Percentiles rank a stretch among this genome's conserved stretches.
phyloP scores from a whole-genome alignment of 2,329 filamentous ascomycete genomes.

The Diaporthe ampelina region DNA sequence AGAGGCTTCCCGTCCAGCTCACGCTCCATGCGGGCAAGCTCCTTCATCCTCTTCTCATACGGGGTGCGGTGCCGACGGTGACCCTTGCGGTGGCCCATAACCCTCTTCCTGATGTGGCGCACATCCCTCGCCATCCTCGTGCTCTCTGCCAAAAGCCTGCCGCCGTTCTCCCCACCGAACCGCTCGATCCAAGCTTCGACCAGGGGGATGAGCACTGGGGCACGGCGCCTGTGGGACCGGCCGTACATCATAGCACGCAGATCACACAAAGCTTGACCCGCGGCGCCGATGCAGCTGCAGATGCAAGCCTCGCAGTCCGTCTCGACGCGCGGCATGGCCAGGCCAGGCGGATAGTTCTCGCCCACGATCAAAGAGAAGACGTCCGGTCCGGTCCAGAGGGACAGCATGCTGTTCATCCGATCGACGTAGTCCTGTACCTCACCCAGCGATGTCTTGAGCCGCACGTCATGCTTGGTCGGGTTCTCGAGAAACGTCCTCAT shows the following conservation, averaged over 20 bases:
- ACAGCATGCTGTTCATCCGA: slow-evolving; percentile 42
- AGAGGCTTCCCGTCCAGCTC: slow-evolving; percentile 7
- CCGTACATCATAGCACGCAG: slow-evolving; percentile 60
- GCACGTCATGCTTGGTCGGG: slow-evolving; percentile 39
- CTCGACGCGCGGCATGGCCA: slow-evolving; percentile 48
- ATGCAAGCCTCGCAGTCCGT: slow-evolving; percentile 67
- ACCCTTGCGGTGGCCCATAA: background rate
- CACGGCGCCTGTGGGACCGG: slow-evolving; percentile 48
- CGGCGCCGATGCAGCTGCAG: slow-evolving; percentile 62
- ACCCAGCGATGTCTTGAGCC: slow-evolving; percentile 21
- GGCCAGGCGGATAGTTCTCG: slow-evolving; percentile 35
- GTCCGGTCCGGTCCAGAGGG: slow-evolving; percentile 36
- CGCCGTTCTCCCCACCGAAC: slow-evolving; percentile 42
- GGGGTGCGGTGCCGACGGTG: background rate
- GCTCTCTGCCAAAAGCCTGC: slow-evolving; percentile 16
- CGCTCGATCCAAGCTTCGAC: slow-evolving; percentile 61
- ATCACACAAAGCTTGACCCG: slow-evolving; percentile 57
- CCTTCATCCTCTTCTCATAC: slow-evolving; percentile 30
- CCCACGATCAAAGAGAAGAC: slow-evolving; percentile 42
- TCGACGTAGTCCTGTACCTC: slow-evolving; percentile 48
- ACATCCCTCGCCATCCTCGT: slow-evolving; percentile 35
- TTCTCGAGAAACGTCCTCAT: slow-evolving; percentile 46
- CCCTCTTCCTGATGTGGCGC: slow-evolving; percentile 22
- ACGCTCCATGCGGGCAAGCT: slow-evolving; percentile 15
- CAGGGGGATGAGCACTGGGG: slow-evolving; percentile 55